phyloP scores from a whole-genome alignment of 2,329 filamentous ascomycete species.

The Sporothrix schenckii region DNA sequence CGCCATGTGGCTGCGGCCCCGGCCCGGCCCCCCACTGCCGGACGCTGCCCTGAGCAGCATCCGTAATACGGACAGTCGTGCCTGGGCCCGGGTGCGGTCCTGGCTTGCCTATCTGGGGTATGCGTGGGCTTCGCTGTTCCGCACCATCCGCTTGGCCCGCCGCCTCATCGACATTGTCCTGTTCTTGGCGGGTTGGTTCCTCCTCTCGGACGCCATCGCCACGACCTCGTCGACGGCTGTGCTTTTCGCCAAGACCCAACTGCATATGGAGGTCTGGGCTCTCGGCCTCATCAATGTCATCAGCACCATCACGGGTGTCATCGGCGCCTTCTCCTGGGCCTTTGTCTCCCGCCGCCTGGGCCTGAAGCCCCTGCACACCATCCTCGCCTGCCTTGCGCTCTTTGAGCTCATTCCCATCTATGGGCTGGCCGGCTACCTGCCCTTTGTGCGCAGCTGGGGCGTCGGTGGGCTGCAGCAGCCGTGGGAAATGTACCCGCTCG shows the following conservation, averaged over 20 bases:
- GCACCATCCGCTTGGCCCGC: constrained; percentile 75
- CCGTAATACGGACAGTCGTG: constrained; percentile 41
- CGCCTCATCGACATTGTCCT: constrained; percentile 72
- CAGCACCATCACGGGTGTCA: constrained; percentile 78
- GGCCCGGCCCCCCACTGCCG: constrained; percentile 81
- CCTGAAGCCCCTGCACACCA: constrained; percentile 80
- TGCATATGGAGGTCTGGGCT: constrained; percentile 86
- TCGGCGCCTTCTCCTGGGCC: constrained; percentile 89
- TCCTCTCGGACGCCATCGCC: constrained; percentile 90
- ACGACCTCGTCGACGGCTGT: constrained; percentile 94
- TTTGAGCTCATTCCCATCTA: constrained; percentile 95
- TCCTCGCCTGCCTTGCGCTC: constrained; percentile 84
- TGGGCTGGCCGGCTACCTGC: constrained; percentile 83
- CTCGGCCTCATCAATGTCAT: constrained; percentile 93
- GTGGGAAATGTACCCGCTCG: constrained; percentile 96
- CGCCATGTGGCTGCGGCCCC: constrained; percentile 81
- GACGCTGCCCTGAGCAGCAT: constrained; percentile 37
- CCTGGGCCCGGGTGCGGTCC: constrained; percentile 40
- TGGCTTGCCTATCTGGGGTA: constrained; percentile 75
- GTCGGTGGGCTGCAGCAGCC: constrained; percentile 85
- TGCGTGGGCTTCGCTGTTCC: constrained; percentile 84
- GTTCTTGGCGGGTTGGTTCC: constrained; percentile 88
- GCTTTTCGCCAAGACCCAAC: constrained; percentile 89
- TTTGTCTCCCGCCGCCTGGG: constrained; percentile 70
- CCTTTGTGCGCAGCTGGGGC: constrained; percentile 72